Evolutionary conservation across 106 monocot species (phyloP), one percentile per base, ranked within the genome.

Genomic region (Cymbidium sinense): DNA sequence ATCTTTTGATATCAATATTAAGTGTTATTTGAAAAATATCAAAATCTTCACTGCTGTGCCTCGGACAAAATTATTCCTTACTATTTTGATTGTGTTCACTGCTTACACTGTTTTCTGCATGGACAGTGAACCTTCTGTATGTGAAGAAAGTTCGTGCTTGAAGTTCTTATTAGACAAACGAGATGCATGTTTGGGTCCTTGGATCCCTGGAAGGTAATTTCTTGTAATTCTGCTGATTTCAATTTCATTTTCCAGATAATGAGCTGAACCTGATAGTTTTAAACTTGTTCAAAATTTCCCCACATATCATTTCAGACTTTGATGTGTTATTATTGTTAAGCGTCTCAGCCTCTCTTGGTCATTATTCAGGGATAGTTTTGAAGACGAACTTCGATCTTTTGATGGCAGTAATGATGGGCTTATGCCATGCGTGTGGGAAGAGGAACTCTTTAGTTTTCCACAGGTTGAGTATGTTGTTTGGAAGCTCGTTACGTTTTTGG

Each of bases 351-450:
- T 74, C 74, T 43, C 20, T 25, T 74, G 44, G 43, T 44, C 2
- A 39, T 73, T 44, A 11, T 73, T 83, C 72, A 98, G 98, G 83
- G 94, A 98, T 90, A 94, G 86, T 82, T 91, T 94, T 87, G 98
- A 98, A 77, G 98, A 98, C 83, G 98, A 98, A 77, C 90, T 98
- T 81, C 87, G 98, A 76, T 92, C 94, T 81, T 98, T 94, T 85
- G 86, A 98, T 84, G 98, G 92, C 70, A 85, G 92, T 30, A 84
- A 79, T 31, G 98, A 98, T 92, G 94, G 94, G 43, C 33, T 90
- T 77, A 51, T 94, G 84, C 98, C 94, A 62, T 94, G 94, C 82
- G 87, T 98, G 27, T 98, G 94, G 94, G 98, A 94, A 78, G 88
- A 86, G 76, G 87, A 92, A 30, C 65, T 84, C 78, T 79, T 77